phyloP scores from a whole-genome alignment of 768 basidiomycete genomes.

The Termitomyces sp. region DNA sequence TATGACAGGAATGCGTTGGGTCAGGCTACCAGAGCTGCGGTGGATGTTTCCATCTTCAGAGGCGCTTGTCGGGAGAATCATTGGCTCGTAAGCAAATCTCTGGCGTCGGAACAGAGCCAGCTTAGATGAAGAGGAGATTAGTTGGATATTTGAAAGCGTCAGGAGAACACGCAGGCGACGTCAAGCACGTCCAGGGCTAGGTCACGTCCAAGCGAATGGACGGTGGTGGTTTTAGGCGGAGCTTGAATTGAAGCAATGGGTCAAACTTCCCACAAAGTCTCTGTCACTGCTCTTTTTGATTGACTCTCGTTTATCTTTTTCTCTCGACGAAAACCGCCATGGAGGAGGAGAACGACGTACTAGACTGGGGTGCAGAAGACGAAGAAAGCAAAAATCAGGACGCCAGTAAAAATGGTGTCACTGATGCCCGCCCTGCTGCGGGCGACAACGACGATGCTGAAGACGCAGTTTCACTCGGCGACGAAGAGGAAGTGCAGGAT shows the following conservation, averaged over 20 bases:
- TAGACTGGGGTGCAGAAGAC: constrained; percentile 62
- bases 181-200: constrained; percentile 6
- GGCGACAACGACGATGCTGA: constrained; percentile 48
- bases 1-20: constrained; percentile 69
- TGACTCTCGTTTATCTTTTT: constrained; percentile 12
- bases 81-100: constrained; percentile 24
- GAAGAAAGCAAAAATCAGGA: constrained; percentile 30
- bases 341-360: constrained; percentile 62
- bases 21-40: constrained; percentile 28
- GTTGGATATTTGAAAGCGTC: not conserved
- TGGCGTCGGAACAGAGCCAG: constrained; percentile 36
- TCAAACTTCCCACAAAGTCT: constrained; percentile 11
- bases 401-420: constrained; percentile 13
- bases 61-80: constrained; percentile 34
- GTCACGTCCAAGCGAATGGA: too few relatives aligned
- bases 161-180: not conserved
- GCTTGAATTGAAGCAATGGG: constrained; percentile 4
- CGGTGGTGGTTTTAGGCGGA: constrained; percentile 12
- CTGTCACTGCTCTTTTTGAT: constrained; percentile 2
- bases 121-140: constrained; percentile 11
- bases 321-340: constrained; percentile 25
- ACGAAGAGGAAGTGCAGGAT: constrained; percentile 63
- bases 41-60: constrained; percentile 34
- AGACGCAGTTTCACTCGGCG: constrained; percentile 65
- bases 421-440: constrained; percentile 15